Conservation (phyloP, 1,284 basidiomycete species). For the Anthracocystis setariae region DNA sequence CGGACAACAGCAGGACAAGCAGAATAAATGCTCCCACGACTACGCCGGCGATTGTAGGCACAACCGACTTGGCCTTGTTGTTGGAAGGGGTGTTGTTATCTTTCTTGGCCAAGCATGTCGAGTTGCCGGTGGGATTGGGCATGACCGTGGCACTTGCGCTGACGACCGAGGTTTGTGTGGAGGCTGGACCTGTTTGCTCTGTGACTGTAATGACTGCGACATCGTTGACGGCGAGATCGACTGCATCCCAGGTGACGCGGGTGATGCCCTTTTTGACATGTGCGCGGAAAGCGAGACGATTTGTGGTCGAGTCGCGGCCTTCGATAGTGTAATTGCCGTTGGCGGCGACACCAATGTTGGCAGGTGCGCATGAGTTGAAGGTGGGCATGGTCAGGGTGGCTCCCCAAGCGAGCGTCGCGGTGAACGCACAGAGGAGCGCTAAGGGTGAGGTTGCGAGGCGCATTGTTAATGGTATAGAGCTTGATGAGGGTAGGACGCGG, state of each 20-base stretch:
- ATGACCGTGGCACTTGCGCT: slow-evolving; percentile 4
- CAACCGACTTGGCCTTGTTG: slow-evolving; percentile 10
- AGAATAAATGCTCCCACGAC: slow-evolving; percentile 23
- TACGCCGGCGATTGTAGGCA: slow-evolving; percentile 35
- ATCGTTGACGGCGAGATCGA: slow-evolving; percentile 20
- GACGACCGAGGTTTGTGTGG: slow-evolving; percentile 6
- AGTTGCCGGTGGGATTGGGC: slow-evolving; percentile 19
- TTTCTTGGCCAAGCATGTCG: slow-evolving; percentile 13
- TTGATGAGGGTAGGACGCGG: slow-evolving; percentile 8
- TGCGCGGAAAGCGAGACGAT: slow-evolving; percentile 29
- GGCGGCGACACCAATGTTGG: slow-evolving; percentile 17
- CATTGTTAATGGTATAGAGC: slow-evolving; percentile 1
- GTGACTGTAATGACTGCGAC: slow-evolving; percentile 25
- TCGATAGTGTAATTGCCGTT: slow-evolving; percentile 44
- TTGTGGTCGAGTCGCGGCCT: slow-evolving; percentile 15
- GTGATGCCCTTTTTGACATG: slow-evolving; percentile 8
- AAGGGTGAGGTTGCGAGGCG: not conserved
- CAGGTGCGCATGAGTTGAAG: slow-evolving; percentile 37
- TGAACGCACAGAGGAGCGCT: not conserved
- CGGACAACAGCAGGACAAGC: slow-evolving; percentile 21
- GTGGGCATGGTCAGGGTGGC: slow-evolving; percentile 16
- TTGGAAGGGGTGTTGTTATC: slow-evolving; percentile 8
- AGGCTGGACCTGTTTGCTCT: slow-evolving; percentile 11
- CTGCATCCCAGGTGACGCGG: slow-evolving; percentile 24
- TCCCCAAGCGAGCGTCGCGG: not conserved